These are phyloP conservation scores for Rhodotorula sp. DNA, from an alignment of 1,284 basidiomycete genomes.

Conservation along the genomic window DNA sequence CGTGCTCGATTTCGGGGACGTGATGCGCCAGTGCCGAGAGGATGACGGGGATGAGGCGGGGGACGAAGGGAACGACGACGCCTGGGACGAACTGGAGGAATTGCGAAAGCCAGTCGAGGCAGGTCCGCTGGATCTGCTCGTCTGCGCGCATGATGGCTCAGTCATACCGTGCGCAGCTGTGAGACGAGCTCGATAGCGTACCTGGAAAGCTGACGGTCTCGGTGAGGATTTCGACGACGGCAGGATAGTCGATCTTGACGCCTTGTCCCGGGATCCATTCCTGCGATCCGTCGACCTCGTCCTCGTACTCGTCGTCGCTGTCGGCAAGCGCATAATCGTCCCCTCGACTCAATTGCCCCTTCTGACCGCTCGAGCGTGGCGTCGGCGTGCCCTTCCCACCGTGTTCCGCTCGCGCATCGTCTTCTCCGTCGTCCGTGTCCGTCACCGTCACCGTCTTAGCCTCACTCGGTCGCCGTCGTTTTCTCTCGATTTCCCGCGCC, in stretches of 20 bases:
- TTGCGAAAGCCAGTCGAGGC: constrained; percentile 84
- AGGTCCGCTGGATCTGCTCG: constrained; percentile 52
- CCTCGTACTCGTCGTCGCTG: constrained; percentile 43
- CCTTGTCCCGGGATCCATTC: constrained; percentile 92
- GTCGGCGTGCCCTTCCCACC: constrained; percentile 8
- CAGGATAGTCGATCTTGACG: constrained; percentile 83
- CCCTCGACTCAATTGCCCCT: constrained; percentile 43
- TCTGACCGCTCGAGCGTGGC: not conserved
- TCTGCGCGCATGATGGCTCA: constrained; percentile 32
- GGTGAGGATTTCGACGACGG: constrained; percentile 93
- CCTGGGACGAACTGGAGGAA: constrained; percentile 84
- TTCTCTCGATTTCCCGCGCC: constrained; percentile 15
- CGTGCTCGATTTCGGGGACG: constrained; percentile 79
- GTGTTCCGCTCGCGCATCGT: not conserved
- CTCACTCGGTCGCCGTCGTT: constrained; percentile 15
- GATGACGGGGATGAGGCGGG: constrained; percentile 84
- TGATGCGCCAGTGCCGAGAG: constrained; percentile 93
- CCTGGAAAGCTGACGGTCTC: constrained; percentile 80
- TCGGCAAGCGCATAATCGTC: constrained; percentile 38
- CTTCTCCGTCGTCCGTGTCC: not conserved
- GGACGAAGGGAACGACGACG: constrained; percentile 91
- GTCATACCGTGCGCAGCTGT: not conserved
- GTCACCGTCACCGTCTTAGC: constrained; percentile 20
- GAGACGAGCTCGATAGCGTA: constrained; percentile 50
- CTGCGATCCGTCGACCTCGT: constrained; percentile 48